Evolutionary conservation across 805 yeast genomes (phyloP), one percentile per base, ranked within the genome.

Genomic region (Lachancea lanzarotensis): DNA sequence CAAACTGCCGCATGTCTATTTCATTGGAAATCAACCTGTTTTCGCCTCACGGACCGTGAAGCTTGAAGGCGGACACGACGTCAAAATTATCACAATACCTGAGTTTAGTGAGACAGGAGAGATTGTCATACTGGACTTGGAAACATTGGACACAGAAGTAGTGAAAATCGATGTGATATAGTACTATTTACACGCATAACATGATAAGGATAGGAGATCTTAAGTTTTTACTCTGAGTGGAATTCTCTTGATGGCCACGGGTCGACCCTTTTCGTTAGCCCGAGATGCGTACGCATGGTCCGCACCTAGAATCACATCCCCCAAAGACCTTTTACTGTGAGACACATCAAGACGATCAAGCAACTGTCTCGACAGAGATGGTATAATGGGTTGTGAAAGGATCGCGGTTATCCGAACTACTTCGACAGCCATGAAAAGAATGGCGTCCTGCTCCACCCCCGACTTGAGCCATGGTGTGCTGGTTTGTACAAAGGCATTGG

Each of bases 1-100:
- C 9, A 86, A 85, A 55, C 78, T 85, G 15, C 98, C 98, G 0
- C 90, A 88, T 59, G 82, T 90, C 2, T 88, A 84, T 57, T 79
- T 87, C 54, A 87, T 78, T 3, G 98, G 96, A 0, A 91, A 90
- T 59, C 96, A 88, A 62, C 77, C 82, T 0, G 59, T 62, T 27
- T 88, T 72, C 60, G 82, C 73, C 38, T 62, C 79, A 0, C 69
- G 73, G 25, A 42, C 63, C 2, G 52, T 76, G 15, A 57, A 64
- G 22, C 54, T 75, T 12, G 66, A 57, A 1, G 60, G 63, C 20
- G 67, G 60, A 3, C 60, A 65, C 8, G 66, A 67, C 29, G 78
- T 82, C 9, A 67, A 80, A 40, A 49, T 86, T 18, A 69, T 93
- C 13, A 67, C 82, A 1, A 70, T 93, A 6, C 97, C 98, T 0